Conservation (phyloP, 1,139 yeast species). For the Lizanozyma gosingica region DNA sequence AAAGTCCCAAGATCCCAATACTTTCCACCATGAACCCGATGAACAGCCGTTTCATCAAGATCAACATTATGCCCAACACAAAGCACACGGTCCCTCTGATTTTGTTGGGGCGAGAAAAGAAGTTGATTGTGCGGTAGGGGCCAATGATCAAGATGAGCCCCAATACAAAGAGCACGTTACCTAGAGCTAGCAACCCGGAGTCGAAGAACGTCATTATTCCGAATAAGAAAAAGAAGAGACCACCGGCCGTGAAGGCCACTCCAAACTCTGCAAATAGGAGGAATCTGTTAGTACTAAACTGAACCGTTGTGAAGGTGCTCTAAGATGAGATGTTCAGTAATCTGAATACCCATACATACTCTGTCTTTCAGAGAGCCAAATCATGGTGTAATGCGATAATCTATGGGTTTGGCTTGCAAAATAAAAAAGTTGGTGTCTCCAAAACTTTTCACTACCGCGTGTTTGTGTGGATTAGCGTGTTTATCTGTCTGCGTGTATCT, state of each 20-base stretch:
- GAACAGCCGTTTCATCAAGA: slow-evolving; percentile 69
- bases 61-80: slow-evolving; percentile 62
- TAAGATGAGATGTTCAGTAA: slow-evolving; percentile 1
- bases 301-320: not conserved
- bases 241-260: slow-evolving; percentile 88
- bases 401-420: too few species aligned
- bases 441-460: too few species aligned
- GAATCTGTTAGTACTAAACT: slow-evolving; percentile 1
- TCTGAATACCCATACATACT: slow-evolving; percentile 36
- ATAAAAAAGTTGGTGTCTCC: too few species aligned
- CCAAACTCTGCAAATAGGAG: slow-evolving; percentile 60
- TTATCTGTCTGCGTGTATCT: too few species aligned
- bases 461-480: too few species aligned
- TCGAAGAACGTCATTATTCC: slow-evolving; percentile 87
- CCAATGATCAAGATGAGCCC: slow-evolving; percentile 87
- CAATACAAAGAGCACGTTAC: slow-evolving; percentile 71
- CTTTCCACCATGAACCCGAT: slow-evolving; percentile 79
- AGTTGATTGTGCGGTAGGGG: slow-evolving; percentile 69
- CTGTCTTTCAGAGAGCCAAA: slow-evolving; percentile 76
- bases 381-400: too few species aligned
- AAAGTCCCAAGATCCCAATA: slow-evolving; percentile 78
- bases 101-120: slow-evolving; percentile 82
- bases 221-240: slow-evolving; percentile 65
- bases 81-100: slow-evolving; percentile 82
- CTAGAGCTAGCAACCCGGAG: slow-evolving; percentile 80